A percentile compares a stretch with the other conserved stretches of the same genome.
These are phyloP conservation scores for Chytriomyces hyalinus DNA, from an alignment of 192 early-diverging fungal genomes.

Conservation along the genomic window DNA sequence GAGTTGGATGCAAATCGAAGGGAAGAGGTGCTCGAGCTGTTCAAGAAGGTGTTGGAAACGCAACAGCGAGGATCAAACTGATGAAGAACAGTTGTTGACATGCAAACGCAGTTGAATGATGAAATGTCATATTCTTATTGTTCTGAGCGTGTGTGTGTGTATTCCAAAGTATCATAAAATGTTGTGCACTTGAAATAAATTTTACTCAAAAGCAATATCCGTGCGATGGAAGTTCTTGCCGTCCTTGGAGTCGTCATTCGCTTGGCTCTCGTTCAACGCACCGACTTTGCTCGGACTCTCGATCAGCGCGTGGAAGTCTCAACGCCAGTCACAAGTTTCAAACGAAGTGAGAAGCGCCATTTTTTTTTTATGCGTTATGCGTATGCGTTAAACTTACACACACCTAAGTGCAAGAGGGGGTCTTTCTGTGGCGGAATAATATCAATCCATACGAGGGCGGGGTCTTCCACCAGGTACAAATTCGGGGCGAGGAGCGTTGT, in stretches of 20 bases:
- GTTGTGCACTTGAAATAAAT: too few species aligned
- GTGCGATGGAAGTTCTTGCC: too few species aligned
- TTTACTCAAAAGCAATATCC: too few species aligned
- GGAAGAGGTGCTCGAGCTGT: background rate
- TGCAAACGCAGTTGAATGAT: too few species aligned
- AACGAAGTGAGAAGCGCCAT: conserved; percentile 62
- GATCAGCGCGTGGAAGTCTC: conserved; percentile 64
- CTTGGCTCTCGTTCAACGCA: too few species aligned
- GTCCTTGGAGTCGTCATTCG: too few species aligned
- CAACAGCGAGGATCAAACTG: too few species aligned
- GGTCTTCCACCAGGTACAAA: conserved; percentile 80
- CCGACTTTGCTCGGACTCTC: too few species aligned
- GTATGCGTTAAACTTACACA: background rate
- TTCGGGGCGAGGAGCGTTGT: background rate
- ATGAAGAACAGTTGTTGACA: too few species aligned
- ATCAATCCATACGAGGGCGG: conserved; percentile 89
- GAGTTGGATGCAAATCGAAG: background rate
- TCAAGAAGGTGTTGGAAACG: background rate
- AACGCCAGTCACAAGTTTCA: conserved; percentile 89
- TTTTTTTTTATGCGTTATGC: background rate
- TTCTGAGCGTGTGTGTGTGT: too few species aligned
- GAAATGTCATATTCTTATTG: too few species aligned
- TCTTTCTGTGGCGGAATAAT: conserved; percentile 74
- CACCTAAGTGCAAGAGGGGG: conserved; percentile 79
- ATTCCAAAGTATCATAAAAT: too few species aligned